A percentile compares a stretch with the other conserved stretches of the same genome.
These are phyloP conservation scores for Cercospora sp. DNA, from an alignment of 2,329 filamentous ascomycete genomes.

Conservation along the genomic window DNA sequence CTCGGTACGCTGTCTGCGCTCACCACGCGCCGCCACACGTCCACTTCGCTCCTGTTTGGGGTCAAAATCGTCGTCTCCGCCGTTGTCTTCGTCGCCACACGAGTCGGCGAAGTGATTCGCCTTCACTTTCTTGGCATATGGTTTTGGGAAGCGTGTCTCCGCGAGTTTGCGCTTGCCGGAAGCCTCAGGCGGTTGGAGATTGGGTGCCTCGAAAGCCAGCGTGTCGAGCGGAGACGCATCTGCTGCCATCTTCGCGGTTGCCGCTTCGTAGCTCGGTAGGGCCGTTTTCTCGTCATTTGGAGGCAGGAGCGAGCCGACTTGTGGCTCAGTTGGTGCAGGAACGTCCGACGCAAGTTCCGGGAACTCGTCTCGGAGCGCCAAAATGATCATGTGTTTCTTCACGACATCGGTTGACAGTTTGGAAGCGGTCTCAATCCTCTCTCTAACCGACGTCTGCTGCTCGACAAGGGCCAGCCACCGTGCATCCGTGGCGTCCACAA, in stretches of 20 bases:
- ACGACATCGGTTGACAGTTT: background rate
- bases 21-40: background rate
- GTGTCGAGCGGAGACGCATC: background rate
- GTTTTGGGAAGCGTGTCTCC: background rate
- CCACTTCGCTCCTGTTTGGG: background rate
- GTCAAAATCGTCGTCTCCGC: slow-evolving; percentile 7
- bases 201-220: background rate
- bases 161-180: background rate
- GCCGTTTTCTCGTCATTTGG: background rate
- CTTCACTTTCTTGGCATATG: background rate
- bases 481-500: background rate
- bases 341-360: slow-evolving; percentile 4
- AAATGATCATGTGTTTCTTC: slow-evolving; percentile 7
- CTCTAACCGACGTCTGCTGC: slow-evolving; percentile 8
- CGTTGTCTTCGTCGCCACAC: background rate
- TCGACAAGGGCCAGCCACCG: background rate
- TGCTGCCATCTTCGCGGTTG: background rate
- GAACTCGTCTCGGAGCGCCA: slow-evolving; percentile 3
- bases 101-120: background rate
- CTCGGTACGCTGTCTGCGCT: background rate
- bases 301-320: background rate
- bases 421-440: slow-evolving; percentile 4
- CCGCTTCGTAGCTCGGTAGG: background rate
- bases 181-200: background rate
- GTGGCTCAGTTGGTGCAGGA: slow-evolving; percentile 7